Evolutionary conservation across 495 filamentous ascomycete genomes (phyloP).

Genomic region (Podospora pseudoanserina): DNA sequence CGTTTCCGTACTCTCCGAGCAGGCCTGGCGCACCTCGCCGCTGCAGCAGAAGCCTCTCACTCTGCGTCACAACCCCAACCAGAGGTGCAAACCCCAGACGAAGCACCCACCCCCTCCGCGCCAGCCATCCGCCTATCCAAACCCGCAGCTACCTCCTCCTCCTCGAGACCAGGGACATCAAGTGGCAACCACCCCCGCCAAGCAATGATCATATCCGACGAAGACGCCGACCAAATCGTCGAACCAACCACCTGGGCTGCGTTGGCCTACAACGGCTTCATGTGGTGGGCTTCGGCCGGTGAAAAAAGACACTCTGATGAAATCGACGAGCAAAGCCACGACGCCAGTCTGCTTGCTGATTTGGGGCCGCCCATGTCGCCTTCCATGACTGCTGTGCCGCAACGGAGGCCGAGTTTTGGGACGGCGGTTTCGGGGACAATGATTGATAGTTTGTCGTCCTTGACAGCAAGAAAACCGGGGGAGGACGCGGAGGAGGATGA

Average conservation of each 20-base stretch:
- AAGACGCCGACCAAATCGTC: conserved; percentile 54
- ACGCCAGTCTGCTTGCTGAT: conserved; percentile 46
- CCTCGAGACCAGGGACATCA: conserved; percentile 29
- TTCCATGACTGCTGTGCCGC: background rate
- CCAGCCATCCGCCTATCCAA: conserved; percentile 26
- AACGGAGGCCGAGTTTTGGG: conserved; percentile 31
- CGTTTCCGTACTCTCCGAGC: conserved; percentile 69
- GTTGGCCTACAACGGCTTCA: conserved; percentile 84
- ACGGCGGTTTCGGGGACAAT: conserved; percentile 18
- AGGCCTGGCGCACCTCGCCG: conserved; percentile 56
- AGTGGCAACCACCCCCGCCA: conserved; percentile 6
- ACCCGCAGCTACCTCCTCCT: conserved; percentile 13
- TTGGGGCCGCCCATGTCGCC: conserved; percentile 33
- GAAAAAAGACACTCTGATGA: conserved; percentile 63
- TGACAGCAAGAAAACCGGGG: conserved; percentile 28
- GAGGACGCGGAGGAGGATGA: conserved; percentile 22
- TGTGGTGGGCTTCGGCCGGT: conserved; percentile 98
- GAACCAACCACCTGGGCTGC: conserved; percentile 86
- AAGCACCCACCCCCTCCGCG: conserved; percentile 22
- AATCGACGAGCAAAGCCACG: conserved; percentile 47
- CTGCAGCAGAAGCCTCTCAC: conserved; percentile 22
- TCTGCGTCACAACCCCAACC: conserved; percentile 1
- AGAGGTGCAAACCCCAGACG: conserved; percentile 19
- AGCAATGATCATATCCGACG: conserved; percentile 24
- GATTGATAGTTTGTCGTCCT: conserved; percentile 38